Evolutionary conservation across 192 early-diverging fungal species (phyloP).

Genomic region (Gaertneriomyces semiglobifer): DNA sequence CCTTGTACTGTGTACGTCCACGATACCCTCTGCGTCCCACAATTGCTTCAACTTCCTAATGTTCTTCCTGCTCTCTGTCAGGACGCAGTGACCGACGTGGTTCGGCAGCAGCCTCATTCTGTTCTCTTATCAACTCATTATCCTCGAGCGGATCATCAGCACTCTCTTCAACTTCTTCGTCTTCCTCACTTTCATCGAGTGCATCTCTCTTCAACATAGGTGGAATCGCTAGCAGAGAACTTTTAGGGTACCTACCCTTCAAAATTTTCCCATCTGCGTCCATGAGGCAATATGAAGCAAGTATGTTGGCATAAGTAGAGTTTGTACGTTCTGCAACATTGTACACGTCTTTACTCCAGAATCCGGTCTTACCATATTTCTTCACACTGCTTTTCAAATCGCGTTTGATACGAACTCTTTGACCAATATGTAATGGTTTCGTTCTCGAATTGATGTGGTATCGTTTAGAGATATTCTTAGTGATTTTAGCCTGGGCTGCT

Average conservation of each 20-base stretch:
- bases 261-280: conserved; percentile 2
- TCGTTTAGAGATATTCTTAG: neutral
- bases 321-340: neutral
- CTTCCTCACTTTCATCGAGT: no score
- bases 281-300: neutral
- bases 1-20: no score
- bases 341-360: neutral
- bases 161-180: no score
- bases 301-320: conserved; percentile 7
- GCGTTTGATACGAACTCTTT: conserved; percentile 5
- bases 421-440: conserved; percentile 15
- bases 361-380: conserved; percentile 9
- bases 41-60: no score
- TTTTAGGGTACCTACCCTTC: conserved; percentile 1
- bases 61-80: no score
- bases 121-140: no score
- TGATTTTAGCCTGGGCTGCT: neutral
- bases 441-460: neutral
- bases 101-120: no score
- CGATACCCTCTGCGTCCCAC: no score
- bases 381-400: neutral
- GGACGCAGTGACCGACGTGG: no score
- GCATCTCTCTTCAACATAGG: neutral
- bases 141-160: no score
- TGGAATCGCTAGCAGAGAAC: neutral